Evolutionary conservation across 2,329 filamentous ascomycete genomes (phyloP), one percentile per base, ranked within the genome.

Genomic region (Arthrobotrys iridis): DNA sequence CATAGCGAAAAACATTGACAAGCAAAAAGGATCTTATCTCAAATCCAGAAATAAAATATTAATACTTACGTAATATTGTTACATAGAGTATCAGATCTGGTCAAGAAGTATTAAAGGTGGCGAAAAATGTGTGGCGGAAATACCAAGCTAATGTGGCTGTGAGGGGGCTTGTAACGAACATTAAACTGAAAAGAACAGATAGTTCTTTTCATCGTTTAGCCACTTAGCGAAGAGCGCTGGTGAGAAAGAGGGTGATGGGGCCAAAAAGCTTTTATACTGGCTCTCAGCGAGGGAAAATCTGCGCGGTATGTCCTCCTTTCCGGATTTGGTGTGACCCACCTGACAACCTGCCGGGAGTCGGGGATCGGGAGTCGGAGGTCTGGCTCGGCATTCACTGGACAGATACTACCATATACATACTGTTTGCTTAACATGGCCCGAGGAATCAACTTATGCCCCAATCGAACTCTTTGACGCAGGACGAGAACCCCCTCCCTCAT

Each of bases 11-110:
- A 45, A 58, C 71, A 64, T 75, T 62, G 57, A 63, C 71, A 75
- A 75, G 71, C 71, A 46, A 75, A 75, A 63, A 64, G 71, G 71
- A 67, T 45, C 37, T 68, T 57, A 40, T 58, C 41, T 58, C 15
- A 52, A 46, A 8, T 58, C 18, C 63, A 75, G 68, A 75, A 75
- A 75, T 75, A n/a, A n/a, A 75, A 58, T 68, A 68, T 75, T 75
- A 75, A 75, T 75, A 75, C 64, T 46, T n/a, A n/a, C n/a, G n/a
- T 45, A 62, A 75, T 75, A 64, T 75, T 63, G 63, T 75, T 63
- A 57, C 63, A 58, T 75, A 58, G 71, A 75, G 68, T 75, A 67
- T 74, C 70, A 74, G 70, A 74, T 74, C n/a, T n/a, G n/a, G n/a
- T n/a, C n/a, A n/a, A n/a, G n/a, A n/a, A n/a, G n/a, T n/a, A n/a